A percentile compares a stretch with the other conserved stretches of the same genome.
phyloP scores from a whole-genome alignment of 768 basidiomycete genomes.

The Chalciporus sphaerocephalus region DNA sequence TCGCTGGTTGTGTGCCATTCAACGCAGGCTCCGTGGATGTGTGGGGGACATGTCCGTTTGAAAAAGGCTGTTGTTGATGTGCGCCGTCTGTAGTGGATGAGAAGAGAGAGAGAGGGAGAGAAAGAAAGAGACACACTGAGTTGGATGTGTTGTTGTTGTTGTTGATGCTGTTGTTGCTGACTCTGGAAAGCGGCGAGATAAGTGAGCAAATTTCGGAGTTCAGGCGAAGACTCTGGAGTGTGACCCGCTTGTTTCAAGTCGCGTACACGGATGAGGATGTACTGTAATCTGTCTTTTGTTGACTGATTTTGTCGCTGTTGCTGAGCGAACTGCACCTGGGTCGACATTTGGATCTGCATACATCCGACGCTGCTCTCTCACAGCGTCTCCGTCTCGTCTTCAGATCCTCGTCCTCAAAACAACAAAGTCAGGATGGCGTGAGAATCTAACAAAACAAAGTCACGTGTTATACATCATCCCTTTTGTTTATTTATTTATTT shows the following conservation, averaged over 20 bases:
- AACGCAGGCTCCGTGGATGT: conserved; percentile 11
- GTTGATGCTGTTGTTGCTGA: conserved; percentile 27
- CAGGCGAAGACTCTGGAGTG: conserved; percentile 42
- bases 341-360: conserved; percentile 20
- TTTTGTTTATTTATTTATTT: not conserved
- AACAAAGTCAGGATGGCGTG: conserved; percentile 23
- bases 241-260: conserved; percentile 40
- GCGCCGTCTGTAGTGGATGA: conserved; percentile 30
- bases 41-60: conserved; percentile 48
- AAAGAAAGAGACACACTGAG: conserved; percentile 28
- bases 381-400: conserved; percentile 10
- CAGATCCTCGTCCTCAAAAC: conserved; percentile 12
- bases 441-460: not conserved
- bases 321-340: conserved; percentile 20
- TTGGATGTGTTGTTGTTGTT: conserved; percentile 25
- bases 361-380: conserved; percentile 16
- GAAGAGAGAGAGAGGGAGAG: not conserved
- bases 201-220: conserved; percentile 39
- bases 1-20: conserved; percentile 22
- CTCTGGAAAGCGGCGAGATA: conserved; percentile 34
- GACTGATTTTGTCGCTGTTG: conserved; percentile 13
- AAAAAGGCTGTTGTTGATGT: conserved; percentile 31
- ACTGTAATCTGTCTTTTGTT: conserved; percentile 26
- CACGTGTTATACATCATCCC: conserved; percentile 3
- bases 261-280: conserved; percentile 34